Percentiles rank a stretch among this genome's conserved stretches.
Evolutionary conservation across 306 rosid species (phyloP).

Genomic region (Elaeagnus macrophylla): DNA sequence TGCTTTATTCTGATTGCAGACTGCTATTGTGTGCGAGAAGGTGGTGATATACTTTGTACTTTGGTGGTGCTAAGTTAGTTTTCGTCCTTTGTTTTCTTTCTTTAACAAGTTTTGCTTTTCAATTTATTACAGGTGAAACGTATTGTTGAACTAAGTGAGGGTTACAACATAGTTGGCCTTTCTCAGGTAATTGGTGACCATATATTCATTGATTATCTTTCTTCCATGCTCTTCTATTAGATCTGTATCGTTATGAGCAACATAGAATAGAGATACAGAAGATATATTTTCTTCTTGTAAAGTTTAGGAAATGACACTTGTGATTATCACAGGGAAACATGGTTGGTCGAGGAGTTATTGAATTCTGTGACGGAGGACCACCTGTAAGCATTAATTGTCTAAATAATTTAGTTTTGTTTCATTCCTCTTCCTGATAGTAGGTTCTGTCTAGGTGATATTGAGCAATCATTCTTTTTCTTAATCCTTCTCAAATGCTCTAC

Average conservation of each 20-base stretch:
- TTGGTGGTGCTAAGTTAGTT: slow-evolving; percentile 21
- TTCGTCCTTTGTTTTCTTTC: slow-evolving; percentile 12
- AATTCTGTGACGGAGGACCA: slow-evolving; percentile 78
- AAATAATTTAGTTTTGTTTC: slow-evolving; percentile 8
- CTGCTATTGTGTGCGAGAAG: slow-evolving; percentile 62
- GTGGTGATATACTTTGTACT: slow-evolving; percentile 32
- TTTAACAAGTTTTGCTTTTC: slow-evolving; percentile 12
- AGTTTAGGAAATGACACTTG: too few relatives aligned
- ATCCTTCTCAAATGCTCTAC: too few relatives aligned
- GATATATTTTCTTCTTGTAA: too few relatives aligned
- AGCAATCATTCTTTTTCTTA: too few relatives aligned
- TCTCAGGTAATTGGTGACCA: slow-evolving; percentile 56
- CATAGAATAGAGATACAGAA: too few relatives aligned
- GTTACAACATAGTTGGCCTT: slow-evolving; percentile 87
- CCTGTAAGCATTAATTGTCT: slow-evolving; percentile 47
- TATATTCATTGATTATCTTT: neutral
- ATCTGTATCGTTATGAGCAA: too few relatives aligned
- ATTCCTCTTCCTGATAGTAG: too few relatives aligned
- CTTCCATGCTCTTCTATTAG: too few relatives aligned
- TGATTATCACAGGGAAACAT: slow-evolving; percentile 72
- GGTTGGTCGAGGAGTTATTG: slow-evolving; percentile 71
- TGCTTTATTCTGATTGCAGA: slow-evolving; percentile 35
- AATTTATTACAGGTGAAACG: slow-evolving; percentile 53
- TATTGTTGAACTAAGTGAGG: slow-evolving; percentile 53
- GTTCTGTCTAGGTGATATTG: too few relatives aligned